These are phyloP conservation scores for Theobroma cacao DNA, from an alignment of 345 rosid species.

Conservation along the genomic window DNA sequence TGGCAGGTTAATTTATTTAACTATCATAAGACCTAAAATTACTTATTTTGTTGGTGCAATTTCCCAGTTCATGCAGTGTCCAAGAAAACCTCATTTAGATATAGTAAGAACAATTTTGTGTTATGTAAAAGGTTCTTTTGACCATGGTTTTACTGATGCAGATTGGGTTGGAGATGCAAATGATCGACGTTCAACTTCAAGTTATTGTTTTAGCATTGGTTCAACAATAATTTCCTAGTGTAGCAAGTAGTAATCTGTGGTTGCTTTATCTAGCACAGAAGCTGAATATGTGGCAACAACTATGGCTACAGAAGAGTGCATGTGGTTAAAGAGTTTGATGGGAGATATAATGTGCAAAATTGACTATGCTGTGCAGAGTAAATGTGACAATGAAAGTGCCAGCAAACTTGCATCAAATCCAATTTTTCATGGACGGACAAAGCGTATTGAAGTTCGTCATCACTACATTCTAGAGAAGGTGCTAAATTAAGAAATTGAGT, in stretches of 20 bases:
- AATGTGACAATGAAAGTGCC: too few relatives aligned
- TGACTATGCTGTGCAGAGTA: too few relatives aligned
- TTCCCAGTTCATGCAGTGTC: neutral
- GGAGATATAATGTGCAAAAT: too few relatives aligned
- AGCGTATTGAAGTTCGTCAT: too few relatives aligned
- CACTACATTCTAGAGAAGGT: too few relatives aligned
- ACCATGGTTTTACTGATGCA: neutral
- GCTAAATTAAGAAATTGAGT: too few relatives aligned
- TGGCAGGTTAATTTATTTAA: conserved; percentile 5
- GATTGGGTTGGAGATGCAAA: neutral
- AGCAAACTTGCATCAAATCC: too few relatives aligned
- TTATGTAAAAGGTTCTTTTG: conserved; percentile 9
- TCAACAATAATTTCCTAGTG: neutral
- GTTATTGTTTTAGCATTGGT: neutral
- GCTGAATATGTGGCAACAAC: neutral
- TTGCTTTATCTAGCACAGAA: neutral
- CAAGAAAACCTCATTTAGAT: neutral
- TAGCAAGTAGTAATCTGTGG: neutral
- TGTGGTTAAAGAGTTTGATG: too few relatives aligned
- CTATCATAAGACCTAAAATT: conserved; percentile 9
- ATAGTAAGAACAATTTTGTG: neutral
- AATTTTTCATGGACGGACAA: too few relatives aligned
- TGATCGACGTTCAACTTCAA: neutral
- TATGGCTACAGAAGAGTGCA: too few relatives aligned
- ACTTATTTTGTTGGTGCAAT: neutral